phyloP scores from a whole-genome alignment of 2,329 filamentous ascomycete species.

The Sphaerulina musiva region DNA sequence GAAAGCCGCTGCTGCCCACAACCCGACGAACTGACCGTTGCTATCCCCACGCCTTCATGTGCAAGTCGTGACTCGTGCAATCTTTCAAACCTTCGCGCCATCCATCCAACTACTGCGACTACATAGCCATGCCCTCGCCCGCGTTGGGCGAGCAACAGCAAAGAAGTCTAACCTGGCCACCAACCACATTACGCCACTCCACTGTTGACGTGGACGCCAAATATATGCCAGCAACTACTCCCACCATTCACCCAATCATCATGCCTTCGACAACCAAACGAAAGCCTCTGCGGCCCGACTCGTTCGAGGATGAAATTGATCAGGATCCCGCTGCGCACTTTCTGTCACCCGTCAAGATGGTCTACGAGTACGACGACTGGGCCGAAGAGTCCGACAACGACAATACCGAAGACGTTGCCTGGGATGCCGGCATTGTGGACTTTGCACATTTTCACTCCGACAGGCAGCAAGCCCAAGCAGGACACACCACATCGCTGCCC shows the following conservation, averaged over 20 bases:
- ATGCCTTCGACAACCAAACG: constrained; percentile 9
- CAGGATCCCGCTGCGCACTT: constrained; percentile 30
- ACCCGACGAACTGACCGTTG: too few species aligned
- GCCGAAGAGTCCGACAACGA: constrained; percentile 26
- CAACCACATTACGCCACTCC: constrained; percentile 8
- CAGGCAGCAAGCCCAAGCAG: constrained; percentile 24
- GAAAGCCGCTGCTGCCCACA: constrained; percentile 4
- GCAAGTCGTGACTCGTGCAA: constrained; percentile 6
- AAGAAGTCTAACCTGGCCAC: constrained; percentile 21
- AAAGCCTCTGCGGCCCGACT: background rate
- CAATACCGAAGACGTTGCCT: constrained; percentile 26
- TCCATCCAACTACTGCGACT: background rate
- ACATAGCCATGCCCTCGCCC: constrained; percentile 20
- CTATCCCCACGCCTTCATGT: constrained; percentile 10
- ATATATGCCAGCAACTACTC: constrained; percentile 12
- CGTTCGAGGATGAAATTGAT: constrained; percentile 28
- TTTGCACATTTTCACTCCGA: constrained; percentile 32
- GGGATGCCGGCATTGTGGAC: constrained; percentile 33
- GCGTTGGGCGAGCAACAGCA: constrained; percentile 7
- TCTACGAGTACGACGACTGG: constrained; percentile 29
- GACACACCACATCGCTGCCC: constrained; percentile 15
- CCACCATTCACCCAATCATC: constrained; percentile 10
- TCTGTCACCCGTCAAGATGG: constrained; percentile 26
- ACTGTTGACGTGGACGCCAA: constrained; percentile 8
- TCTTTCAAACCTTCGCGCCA: constrained; percentile 5